Evolutionary conservation across 2,329 filamentous ascomycete genomes (phyloP), one percentile per base, ranked within the genome.

Genomic region (Colletotrichum caudatum): DNA sequence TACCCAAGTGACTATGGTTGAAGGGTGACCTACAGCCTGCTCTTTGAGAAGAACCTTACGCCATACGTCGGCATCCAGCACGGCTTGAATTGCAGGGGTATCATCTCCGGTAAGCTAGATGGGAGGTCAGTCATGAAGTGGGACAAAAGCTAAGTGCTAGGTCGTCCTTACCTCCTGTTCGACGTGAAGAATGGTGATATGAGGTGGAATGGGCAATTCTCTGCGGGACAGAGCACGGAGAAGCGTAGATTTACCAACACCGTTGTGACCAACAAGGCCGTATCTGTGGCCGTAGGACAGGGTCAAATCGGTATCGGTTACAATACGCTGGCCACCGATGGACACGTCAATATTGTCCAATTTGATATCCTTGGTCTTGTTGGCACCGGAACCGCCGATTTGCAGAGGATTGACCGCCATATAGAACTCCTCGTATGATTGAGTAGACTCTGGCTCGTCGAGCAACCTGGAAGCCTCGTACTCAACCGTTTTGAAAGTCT

Each of bases 341-440:
- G 94, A 93, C 66, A 99, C 93, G 82, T 99, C 96, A 79, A 97
- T 94, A 77, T 93, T 94, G 82, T 99, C 96, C 76, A 99, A 86
- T 85, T 98, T 99, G 87, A 99, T 95, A 80, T 99, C 96, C 87
- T 99, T 99, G 82, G 95, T 97, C 91, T 98, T 99, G 76, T 90
- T 89, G 71, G 92, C 84, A 41, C 91, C 88, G 71, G 91, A 82
- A 75, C 87, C 84, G 66, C 94, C 95, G 72, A 98, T 78, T 80
- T 98, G 95, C 74, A 99, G 88, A 73, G 96, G 96, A 82, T 99
- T 99, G 85, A 99, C 96, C 65, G 94, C 92, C 96, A 99, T 98
- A 89, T 97, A 99, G 84, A 99, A 98, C 81, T 99, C 96, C 83
- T 99, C 96, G 81, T 99, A 99, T 51, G 94, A 97, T 86, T 97